phyloP scores from a whole-genome alignment of 208 protist species.

The Spongospora subterranea region DNA sequence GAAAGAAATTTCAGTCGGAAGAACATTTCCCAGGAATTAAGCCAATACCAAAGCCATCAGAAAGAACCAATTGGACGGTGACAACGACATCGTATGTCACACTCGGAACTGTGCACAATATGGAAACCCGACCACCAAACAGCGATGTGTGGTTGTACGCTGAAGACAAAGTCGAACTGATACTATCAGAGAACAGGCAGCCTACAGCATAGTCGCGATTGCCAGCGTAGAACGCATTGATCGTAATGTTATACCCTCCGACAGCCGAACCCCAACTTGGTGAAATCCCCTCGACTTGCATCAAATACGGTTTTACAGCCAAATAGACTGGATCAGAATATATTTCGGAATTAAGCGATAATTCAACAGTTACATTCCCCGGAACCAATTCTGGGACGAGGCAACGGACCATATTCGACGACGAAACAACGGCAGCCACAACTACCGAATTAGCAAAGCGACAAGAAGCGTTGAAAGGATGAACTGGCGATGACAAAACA shows the following conservation, averaged over 20 bases:
- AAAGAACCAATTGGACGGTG: background rate
- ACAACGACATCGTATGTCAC: background rate
- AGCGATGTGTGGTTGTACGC: background rate
- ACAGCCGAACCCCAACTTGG: background rate
- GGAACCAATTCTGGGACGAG: background rate
- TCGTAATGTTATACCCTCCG: background rate
- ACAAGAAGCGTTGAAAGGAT: too few relatives aligned
- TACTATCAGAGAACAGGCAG: slow-evolving; percentile 34
- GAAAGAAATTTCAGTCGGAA: background rate
- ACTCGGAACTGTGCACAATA: background rate
- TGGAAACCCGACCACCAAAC: background rate
- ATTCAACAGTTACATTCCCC: background rate
- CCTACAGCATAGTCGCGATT: background rate
- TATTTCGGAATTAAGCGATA: background rate
- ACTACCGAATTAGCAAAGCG: background rate
- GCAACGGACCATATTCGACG: background rate
- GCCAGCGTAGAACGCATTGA: background rate
- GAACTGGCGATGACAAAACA: too few relatives aligned
- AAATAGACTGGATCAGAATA: background rate
- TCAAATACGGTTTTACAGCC: background rate
- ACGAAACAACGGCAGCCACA: background rate
- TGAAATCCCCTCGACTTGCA: background rate
- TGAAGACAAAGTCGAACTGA: background rate
- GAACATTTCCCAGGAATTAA: background rate
- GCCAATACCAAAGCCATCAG: background rate